Evolutionary conservation across 2,329 filamentous ascomycete species (phyloP), one percentile per base, ranked within the genome.

Genomic region (Phialophora macrospora): DNA sequence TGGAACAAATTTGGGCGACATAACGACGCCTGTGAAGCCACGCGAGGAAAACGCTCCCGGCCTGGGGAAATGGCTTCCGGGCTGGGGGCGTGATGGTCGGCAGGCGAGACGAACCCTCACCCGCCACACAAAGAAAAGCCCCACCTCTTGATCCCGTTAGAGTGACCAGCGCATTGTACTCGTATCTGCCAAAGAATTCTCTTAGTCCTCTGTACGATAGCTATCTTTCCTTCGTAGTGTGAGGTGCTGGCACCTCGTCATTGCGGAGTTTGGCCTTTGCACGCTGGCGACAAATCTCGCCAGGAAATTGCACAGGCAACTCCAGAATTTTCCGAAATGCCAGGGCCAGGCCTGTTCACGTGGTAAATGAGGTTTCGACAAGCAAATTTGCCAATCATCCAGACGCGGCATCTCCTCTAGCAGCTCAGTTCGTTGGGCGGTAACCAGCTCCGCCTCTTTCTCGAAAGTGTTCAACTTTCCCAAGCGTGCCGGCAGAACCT

Each of bases 1-100:
- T 68, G 67, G 67, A 66, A 68, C 67, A 62, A 66, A 62, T 66
- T 62, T 57, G 28, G 32, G 60, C 60, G 54, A 49, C 20, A 28
- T 22, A 51, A 61, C 57, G 41, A 61, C 61, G 61, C 26, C 65
- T 62, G 57, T 41, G 61, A 61, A 44, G 63, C 55, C 52, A 20
- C 52, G 28, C 52, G n/a, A 30, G 28, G 52, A 55, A 34, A 32
- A 44, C 14, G 38, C 38, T 41, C 38, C 38, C 14, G 22, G 57
- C 17, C 48, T 20, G 24, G 24, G 24, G 24, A 24, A 24, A 24
- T 24, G 38, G 38, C 38, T 41, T 14, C 38, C 14, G 22, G 57
- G 26, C 48, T 20, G 24, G 24, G 24, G 24, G 24, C 24, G 3
- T 24, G 24, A 24, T 24, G 2, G 30, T 28, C 38, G 52, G 54